Evolutionary conservation across 2,329 filamentous ascomycete genomes (phyloP).

Genomic region (Pleurostoma richardsiae): DNA sequence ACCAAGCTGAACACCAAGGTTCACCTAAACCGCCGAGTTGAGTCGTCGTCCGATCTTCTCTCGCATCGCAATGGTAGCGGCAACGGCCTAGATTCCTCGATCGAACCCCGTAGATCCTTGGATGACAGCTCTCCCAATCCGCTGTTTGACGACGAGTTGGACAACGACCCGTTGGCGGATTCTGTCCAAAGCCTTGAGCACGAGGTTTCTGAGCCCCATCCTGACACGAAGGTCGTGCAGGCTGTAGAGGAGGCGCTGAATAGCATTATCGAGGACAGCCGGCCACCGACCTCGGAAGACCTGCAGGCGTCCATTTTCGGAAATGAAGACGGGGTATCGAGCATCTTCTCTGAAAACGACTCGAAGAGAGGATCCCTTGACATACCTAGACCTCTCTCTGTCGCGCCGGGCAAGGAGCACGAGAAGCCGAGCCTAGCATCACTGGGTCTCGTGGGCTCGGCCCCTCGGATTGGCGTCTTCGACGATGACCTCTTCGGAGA

Average conservation of each 20-base stretch:
- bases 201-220: slow-evolving; percentile 55
- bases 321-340: slow-evolving; percentile 43
- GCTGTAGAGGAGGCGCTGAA: slow-evolving; percentile 90
- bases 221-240: slow-evolving; percentile 78
- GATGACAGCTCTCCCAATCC: slow-evolving; percentile 51
- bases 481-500: slow-evolving; percentile 92
- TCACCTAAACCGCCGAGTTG: slow-evolving; percentile 28
- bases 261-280: slow-evolving; percentile 82
- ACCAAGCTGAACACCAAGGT: slow-evolving; percentile 26
- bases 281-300: slow-evolving; percentile 58
- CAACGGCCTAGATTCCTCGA: slow-evolving; percentile 32
- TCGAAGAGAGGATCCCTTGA: slow-evolving; percentile 45
- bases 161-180: slow-evolving; percentile 62
- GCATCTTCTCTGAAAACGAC: slow-evolving; percentile 47
- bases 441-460: slow-evolving; percentile 81
- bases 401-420: slow-evolving; percentile 33
- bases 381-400: slow-evolving; percentile 17
- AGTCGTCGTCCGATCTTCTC: slow-evolving; percentile 44
- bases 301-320: slow-evolving; percentile 64
- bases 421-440: slow-evolving; percentile 86
- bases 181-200: slow-evolving; percentile 79
- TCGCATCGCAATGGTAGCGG: slow-evolving; percentile 26
- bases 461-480: slow-evolving; percentile 87
- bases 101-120: slow-evolving; percentile 57
- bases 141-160: slow-evolving; percentile 75